phyloP scores from a whole-genome alignment of 352 stramenopile genomes.

The Pythium phragmiticola region DNA sequence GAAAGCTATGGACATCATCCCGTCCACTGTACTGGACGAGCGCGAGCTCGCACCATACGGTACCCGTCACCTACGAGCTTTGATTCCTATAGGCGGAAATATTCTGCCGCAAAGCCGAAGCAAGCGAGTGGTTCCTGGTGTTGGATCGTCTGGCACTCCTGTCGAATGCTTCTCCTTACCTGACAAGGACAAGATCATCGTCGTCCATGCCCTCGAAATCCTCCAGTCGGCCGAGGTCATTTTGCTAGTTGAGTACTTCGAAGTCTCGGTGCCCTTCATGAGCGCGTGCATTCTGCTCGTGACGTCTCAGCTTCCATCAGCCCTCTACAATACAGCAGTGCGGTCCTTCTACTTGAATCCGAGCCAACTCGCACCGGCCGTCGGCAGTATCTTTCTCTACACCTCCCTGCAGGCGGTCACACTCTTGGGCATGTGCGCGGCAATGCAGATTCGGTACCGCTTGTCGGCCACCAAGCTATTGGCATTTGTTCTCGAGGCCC shows the following conservation, averaged over 20 bases:
- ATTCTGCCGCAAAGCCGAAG: too few species aligned
- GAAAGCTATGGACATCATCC: not conserved
- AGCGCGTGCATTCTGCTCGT: constrained; percentile 3
- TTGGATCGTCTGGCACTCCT: too few species aligned
- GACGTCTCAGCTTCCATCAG: constrained; percentile 10
- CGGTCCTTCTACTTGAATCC: constrained; percentile 3
- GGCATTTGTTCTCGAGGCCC: not conserved
- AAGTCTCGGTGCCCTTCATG: constrained; percentile 8
- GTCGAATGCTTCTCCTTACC: too few species aligned
- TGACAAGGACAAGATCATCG: not conserved
- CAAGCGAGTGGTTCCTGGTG: too few species aligned
- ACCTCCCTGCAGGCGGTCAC: not conserved
- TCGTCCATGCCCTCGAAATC: constrained; percentile 11
- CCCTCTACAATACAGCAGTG: constrained; percentile 9
- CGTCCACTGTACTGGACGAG: too few species aligned
- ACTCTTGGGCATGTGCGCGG: not conserved
- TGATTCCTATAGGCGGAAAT: too few species aligned
- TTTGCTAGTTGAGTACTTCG: constrained; percentile 21
- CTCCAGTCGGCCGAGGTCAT: constrained; percentile 18
- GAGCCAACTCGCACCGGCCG: not conserved
- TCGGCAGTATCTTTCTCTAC: not conserved
- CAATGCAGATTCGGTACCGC: not conserved
- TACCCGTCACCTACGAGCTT: too few species aligned
- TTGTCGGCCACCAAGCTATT: not conserved
- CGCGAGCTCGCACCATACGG: too few species aligned